Conservation (phyloP, 495 filamentous ascomycete genomes). For the Hyaloscypha hepaticicola region DNA sequence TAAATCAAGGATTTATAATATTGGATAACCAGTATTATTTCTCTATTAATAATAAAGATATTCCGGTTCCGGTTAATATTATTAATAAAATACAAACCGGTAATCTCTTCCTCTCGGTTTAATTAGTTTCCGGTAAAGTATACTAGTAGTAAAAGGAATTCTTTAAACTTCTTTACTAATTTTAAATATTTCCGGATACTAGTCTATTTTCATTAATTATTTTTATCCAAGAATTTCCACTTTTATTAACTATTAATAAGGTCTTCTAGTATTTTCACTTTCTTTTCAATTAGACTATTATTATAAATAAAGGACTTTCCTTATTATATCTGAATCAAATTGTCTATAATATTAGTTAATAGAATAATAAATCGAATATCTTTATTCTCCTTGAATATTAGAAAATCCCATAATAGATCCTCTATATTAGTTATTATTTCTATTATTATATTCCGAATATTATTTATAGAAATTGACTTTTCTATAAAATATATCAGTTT, state of each 20-base stretch:
- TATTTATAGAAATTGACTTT: conserved; percentile 8
- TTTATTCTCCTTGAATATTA: conserved; percentile 10
- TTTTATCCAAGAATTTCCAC: conserved; percentile 10
- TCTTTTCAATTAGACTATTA: neutral
- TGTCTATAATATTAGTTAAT: conserved; percentile 6
- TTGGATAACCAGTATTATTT: neutral
- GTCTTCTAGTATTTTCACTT: conserved; percentile 13
- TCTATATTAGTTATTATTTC: conserved; percentile 9
- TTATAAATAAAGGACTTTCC: conserved; percentile 7
- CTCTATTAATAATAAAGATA: neutral
- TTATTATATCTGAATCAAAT: conserved; percentile 1
- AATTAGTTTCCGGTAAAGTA: neutral
- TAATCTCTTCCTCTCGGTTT: neutral
- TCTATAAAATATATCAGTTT: conserved; percentile 13
- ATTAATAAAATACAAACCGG: neutral
- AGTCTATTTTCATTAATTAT: conserved; percentile 9
- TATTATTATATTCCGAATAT: conserved; percentile 8
- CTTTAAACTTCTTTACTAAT: neutral
- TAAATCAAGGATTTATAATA: neutral
- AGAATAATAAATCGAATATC: conserved; percentile 7
- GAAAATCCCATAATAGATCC: conserved; percentile 9
- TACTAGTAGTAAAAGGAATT: neutral
- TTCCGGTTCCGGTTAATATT: neutral
- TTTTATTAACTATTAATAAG: conserved; percentile 1
- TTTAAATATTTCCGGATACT: neutral